Evolutionary conservation across 2,329 filamentous ascomycete genomes (phyloP), one percentile per base, ranked within the genome.

Genomic region (Aspergillus sp.): DNA sequence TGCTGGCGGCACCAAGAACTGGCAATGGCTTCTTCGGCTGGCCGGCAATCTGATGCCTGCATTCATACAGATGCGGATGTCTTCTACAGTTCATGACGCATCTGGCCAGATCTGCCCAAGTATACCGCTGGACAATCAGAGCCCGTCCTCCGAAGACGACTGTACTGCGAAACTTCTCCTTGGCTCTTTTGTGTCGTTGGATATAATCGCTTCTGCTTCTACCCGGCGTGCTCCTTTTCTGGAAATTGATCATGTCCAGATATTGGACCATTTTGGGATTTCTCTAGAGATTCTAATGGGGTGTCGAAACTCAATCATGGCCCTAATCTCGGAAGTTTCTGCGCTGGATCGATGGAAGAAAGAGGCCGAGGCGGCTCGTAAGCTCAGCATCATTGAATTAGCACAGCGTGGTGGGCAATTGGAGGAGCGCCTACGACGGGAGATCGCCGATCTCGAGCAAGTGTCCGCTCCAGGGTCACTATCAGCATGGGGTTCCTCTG

Each of bases 351-450:
- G 27, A 5, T 55, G 53, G 53, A 55, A 55, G 17, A 23, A 55
- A 36, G 53, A 55, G 41, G 8, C 21, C 2, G 32, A 55, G 53
- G 41, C 2, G 17, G 53, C 53, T 8, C 53, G 41, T 36, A 55
- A 41, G 27, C 38, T 55, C 7, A 55, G 53, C 36, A 25, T 55
- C n/a, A 54, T 54, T n/a, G 51, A 54, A 19, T 21, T 54, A 27
- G 36, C 51, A 17, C 19, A 54, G 36, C 51, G 51, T 41, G 51
- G 51, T 10, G 41, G 41, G 41, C 41, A 42, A 42, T 21, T 42
- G 17, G 41, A 42, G 41, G 17, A 42, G 41, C 41, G 17, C 3
- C 41, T 42, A 42, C 41, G 41, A 21, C 41, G n/a, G 10, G 41
- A 42, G 11, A 10, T 42, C 8, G 41, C 8, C 41, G 19, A 17